These are phyloP conservation scores for Cnidoscolus chayamansa DNA, from an alignment of 441 rosid genomes.

Conservation along the genomic window DNA sequence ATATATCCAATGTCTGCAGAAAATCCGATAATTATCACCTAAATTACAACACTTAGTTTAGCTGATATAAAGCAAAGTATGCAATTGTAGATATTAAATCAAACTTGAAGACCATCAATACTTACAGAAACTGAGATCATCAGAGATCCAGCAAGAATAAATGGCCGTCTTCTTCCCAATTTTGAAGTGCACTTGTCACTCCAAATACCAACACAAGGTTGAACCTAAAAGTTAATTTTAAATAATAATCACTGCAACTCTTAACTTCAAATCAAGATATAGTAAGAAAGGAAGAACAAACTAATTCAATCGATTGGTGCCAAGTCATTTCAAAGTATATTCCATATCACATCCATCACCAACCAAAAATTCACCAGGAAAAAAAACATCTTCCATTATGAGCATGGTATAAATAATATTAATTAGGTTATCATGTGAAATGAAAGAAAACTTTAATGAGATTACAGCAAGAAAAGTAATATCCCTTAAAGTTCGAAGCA, in stretches of 20 bases:
- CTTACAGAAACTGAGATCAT: conserved; percentile 90
- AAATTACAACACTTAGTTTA: conserved; percentile 60
- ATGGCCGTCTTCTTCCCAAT: conserved; percentile 86
- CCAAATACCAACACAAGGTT: conserved; percentile 98
- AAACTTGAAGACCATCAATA: conserved; percentile 19
- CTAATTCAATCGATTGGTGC: background rate
- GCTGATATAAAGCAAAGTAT: conserved; percentile 29
- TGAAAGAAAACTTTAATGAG: background rate
- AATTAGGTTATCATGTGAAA: background rate
- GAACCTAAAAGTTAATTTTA: conserved; percentile 52
- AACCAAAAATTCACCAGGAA: background rate
- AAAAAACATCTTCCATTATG: background rate
- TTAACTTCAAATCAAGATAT: background rate
- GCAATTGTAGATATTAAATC: conserved; percentile 17
- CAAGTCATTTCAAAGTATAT: background rate
- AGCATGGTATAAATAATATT: background rate
- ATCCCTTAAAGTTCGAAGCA: background rate
- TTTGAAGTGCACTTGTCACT: conserved; percentile 90
- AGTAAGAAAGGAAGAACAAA: background rate
- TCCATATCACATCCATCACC: background rate
- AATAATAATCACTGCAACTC: background rate
- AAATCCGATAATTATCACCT: conserved; percentile 92
- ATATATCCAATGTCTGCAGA: conserved; percentile 96
- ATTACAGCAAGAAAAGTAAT: background rate
- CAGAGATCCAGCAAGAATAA: conserved; percentile 81